These are phyloP conservation scores for Malassezia restricta DNA, from an alignment of 1,284 basidiomycete genomes.

Conservation along the genomic window DNA sequence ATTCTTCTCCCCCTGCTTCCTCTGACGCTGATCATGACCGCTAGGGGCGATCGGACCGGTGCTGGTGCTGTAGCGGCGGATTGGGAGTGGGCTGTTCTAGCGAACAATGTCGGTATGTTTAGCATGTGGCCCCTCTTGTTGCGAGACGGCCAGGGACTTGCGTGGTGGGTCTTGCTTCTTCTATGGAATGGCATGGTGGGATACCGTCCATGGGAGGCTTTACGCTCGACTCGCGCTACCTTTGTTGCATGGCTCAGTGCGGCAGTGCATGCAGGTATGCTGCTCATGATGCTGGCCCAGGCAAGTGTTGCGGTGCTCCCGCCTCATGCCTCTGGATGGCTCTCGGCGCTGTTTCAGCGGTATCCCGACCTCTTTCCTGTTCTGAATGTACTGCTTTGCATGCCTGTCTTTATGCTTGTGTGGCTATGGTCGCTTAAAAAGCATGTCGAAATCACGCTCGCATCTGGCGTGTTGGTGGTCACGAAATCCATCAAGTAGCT, in stretches of 20 bases:
- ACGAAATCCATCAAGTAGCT: not conserved
- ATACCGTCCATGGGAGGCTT: constrained; percentile 48
- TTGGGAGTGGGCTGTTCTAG: constrained; percentile 65
- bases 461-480: constrained; percentile 20
- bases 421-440: constrained; percentile 47
- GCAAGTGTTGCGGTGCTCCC: constrained; percentile 47
- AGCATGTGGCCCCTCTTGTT: constrained; percentile 74
- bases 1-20: constrained; percentile 78
- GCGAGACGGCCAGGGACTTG: constrained; percentile 63
- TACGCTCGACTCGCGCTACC: constrained; percentile 4
- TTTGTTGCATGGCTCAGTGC: constrained; percentile 8
- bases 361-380: constrained; percentile 78
- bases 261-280: constrained; percentile 50
- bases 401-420: constrained; percentile 60
- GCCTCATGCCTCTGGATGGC: not conserved
- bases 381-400: constrained; percentile 69
- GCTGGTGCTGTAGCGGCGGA: constrained; percentile 51
- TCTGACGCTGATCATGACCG: constrained; percentile 63
- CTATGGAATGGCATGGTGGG: constrained; percentile 76
- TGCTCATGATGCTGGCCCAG: constrained; percentile 58
- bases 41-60: constrained; percentile 47
- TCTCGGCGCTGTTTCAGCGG: constrained; percentile 52
- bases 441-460: constrained; percentile 40
- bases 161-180: constrained; percentile 58
- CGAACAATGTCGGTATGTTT: constrained; percentile 76